Evolutionary conservation across 2,329 filamentous ascomycete species (phyloP).

Genomic region (Allantophomopsis cytisporea): DNA sequence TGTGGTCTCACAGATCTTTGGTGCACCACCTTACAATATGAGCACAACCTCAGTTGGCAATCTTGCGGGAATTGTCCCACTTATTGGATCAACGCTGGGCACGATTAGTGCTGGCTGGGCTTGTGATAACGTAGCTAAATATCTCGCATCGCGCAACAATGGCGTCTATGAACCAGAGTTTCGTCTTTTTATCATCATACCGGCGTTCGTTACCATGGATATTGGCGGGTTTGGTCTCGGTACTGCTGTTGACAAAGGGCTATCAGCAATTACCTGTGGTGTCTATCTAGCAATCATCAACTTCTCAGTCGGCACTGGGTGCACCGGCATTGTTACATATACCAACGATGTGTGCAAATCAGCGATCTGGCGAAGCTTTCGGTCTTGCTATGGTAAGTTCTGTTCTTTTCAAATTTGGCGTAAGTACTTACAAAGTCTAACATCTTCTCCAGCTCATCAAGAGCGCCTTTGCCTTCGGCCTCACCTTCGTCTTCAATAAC

Average conservation of each 20-base stretch:
- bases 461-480: conserved; percentile 21
- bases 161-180: conserved; percentile 21
- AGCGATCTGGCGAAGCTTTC: conserved; percentile 7
- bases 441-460: conserved; percentile 15
- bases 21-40: too few species aligned
- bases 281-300: conserved; percentile 10
- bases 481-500: conserved; percentile 27
- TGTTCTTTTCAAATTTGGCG: conserved; percentile 4
- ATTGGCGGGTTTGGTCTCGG: conserved; percentile 12
- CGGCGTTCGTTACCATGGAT: neutral
- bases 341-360: conserved; percentile 9
- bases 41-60: too few species aligned
- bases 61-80: too few species aligned
- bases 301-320: conserved; percentile 8
- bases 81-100: too few species aligned
- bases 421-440: conserved; percentile 10
- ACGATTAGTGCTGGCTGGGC: too few species aligned
- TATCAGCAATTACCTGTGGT: conserved; percentile 9
- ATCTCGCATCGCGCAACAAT: conserved; percentile 16
- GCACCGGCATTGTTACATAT: conserved; percentile 9
- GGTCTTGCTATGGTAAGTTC: neutral
- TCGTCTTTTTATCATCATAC: conserved; percentile 13
- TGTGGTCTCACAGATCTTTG: too few species aligned
- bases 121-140: too few species aligned
- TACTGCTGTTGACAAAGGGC: conserved; percentile 7